phyloP scores from a whole-genome alignment of 805 yeast genomes.

The Candida ponderosae region DNA sequence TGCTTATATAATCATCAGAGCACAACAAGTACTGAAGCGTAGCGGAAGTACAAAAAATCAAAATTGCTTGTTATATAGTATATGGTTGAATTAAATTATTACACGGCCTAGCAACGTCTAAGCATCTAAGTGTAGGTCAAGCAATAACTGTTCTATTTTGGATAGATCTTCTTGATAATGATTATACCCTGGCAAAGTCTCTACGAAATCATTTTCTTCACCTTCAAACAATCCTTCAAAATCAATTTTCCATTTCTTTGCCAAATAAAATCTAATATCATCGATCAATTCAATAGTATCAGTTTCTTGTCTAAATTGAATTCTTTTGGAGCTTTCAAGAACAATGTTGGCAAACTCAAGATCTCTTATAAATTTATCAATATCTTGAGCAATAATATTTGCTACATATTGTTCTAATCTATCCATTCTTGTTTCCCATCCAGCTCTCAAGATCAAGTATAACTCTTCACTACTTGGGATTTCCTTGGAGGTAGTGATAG shows the following conservation, averaged over 20 bases:
- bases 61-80: too few relatives aligned
- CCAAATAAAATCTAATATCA: conserved; percentile 61
- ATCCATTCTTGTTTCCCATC: conserved; percentile 62
- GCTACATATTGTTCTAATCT: conserved; percentile 61
- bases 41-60: too few relatives aligned
- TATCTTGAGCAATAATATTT: conserved; percentile 42
- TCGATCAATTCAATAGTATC: conserved; percentile 78
- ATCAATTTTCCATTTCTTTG: conserved; percentile 19
- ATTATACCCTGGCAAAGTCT: conserved; percentile 13
- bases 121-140: conserved; percentile 33
- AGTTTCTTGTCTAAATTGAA: conserved; percentile 55
- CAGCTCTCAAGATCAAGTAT: conserved; percentile 51
- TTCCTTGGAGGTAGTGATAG: conserved; percentile 24
- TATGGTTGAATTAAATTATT: too few relatives aligned
- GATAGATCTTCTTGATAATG: conserved; percentile 24
- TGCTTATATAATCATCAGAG: too few relatives aligned
- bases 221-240: conserved; percentile 24
- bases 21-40: too few relatives aligned
- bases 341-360: conserved; percentile 31
- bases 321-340: conserved; percentile 46
- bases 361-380: conserved; percentile 29
- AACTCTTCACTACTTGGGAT: conserved; percentile 28
- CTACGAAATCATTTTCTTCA: conserved; percentile 14
- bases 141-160: conserved; percentile 32
- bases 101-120: too few relatives aligned